Percentiles rank a stretch among this genome's conserved stretches.
Conservation (phyloP, 1,284 basidiomycete species). For the Sanghuangporus sanghuang region DNA sequence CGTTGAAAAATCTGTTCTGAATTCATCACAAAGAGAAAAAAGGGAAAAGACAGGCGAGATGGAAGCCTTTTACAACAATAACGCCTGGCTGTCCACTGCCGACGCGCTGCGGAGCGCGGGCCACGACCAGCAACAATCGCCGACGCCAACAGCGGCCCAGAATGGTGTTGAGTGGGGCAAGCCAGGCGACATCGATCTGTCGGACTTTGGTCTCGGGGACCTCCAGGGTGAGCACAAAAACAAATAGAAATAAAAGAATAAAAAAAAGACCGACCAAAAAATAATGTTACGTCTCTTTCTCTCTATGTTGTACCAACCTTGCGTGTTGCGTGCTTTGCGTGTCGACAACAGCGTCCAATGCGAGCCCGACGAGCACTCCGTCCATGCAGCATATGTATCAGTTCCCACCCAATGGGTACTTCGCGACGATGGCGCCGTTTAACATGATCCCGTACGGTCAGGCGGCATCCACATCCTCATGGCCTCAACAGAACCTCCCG, state of each 20-base stretch:
- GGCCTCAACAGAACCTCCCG: constrained; percentile 48
- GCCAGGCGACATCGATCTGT: constrained; percentile 32
- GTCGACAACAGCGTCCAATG: constrained; percentile 7
- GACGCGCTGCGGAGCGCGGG: constrained; percentile 21
- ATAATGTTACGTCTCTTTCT: background rate
- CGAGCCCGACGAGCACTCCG: constrained; percentile 5
- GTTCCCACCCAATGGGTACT: constrained; percentile 33
- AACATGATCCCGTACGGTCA: constrained; percentile 46
- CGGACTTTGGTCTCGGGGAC: constrained; percentile 37
- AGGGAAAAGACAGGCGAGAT: background rate
- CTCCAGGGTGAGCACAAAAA: constrained; percentile 30
- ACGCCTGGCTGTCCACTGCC: background rate
- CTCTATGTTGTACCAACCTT: background rate
- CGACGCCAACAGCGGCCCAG: constrained; percentile 24
- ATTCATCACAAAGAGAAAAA: background rate
- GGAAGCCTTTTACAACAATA: constrained; percentile 3
- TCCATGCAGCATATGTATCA: constrained; percentile 16
- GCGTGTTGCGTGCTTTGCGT: background rate
- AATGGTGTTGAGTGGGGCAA: constrained; percentile 21
- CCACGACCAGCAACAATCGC: constrained; percentile 45
- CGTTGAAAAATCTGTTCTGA: background rate
- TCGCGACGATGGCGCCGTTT: constrained; percentile 42
- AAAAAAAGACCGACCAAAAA: constrained; percentile 1
- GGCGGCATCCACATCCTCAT: constrained; percentile 30
- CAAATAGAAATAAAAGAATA: background rate